Percentiles rank a stretch among this genome's conserved stretches.
Evolutionary conservation across 2,329 filamentous ascomycete species (phyloP).

Genomic region (Claviceps paspali): DNA sequence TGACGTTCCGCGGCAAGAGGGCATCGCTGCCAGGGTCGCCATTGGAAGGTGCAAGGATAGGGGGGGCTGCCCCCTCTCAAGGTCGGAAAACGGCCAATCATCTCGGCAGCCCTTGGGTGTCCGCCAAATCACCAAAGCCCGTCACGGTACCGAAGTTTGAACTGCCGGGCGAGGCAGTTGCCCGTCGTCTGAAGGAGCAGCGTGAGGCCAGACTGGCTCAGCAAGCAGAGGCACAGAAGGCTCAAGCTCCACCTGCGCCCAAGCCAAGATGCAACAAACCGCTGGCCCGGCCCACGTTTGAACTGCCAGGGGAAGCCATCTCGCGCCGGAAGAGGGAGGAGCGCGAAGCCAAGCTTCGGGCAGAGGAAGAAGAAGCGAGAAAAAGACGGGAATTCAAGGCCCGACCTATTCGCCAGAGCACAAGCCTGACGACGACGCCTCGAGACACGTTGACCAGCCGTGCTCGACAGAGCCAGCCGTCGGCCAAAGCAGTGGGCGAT

Average conservation of each 20-base stretch:
- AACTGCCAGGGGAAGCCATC: constrained; percentile 48
- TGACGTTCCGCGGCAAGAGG: constrained; percentile 19
- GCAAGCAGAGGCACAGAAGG: constrained; percentile 19
- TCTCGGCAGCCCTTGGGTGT: constrained; percentile 22
- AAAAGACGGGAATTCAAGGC: constrained; percentile 50
- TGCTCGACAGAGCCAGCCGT: constrained; percentile 32
- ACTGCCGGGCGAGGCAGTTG: constrained; percentile 46
- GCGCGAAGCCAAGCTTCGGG: constrained; percentile 36
- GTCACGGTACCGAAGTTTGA: constrained; percentile 42
- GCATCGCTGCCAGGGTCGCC: constrained; percentile 6
- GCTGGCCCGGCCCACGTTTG: constrained; percentile 41
- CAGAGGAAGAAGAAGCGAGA: constrained; percentile 44
- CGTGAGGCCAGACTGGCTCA: constrained; percentile 36
- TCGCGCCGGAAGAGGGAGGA: constrained; percentile 40
- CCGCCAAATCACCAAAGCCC: constrained; percentile 36
- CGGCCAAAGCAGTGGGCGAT: constrained; percentile 13
- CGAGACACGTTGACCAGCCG: constrained; percentile 44
- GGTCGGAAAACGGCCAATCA: constrained; percentile 9
- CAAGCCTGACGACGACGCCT: constrained; percentile 26
- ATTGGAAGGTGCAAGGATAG: constrained; percentile 6
- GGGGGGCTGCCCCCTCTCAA: constrained; percentile 8
- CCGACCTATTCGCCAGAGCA: constrained; percentile 34
- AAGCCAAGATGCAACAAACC: constrained; percentile 35
- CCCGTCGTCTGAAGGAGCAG: constrained; percentile 41
- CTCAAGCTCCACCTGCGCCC: constrained; percentile 21